A percentile compares a stretch with the other conserved stretches of the same genome.
phyloP scores from a whole-genome alignment of 2,329 filamentous ascomycete species.

The Xylariaceae sp. region DNA sequence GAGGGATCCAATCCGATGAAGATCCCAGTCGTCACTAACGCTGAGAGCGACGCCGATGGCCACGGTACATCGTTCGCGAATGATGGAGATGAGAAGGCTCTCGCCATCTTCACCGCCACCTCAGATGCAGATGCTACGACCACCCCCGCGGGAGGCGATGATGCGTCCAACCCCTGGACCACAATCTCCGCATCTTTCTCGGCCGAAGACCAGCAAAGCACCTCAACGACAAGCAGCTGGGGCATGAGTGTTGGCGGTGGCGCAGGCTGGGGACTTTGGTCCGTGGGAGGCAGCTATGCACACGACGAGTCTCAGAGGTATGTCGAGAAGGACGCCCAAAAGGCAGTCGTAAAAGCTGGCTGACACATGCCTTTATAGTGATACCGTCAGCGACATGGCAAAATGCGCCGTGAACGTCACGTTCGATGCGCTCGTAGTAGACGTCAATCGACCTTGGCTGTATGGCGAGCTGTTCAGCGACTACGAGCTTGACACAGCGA shows the following conservation, averaged over 20 bases:
- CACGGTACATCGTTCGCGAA: no score
- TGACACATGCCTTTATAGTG: no score
- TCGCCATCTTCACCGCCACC: neutral
- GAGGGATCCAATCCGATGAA: no score
- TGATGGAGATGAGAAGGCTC: neutral
- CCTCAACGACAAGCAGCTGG: neutral
- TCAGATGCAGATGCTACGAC: neutral
- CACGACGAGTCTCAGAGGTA: no score
- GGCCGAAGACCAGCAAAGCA: neutral
- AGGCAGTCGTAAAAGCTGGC: no score
- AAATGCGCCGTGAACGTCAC: neutral
- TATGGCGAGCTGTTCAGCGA: conserved; percentile 2
- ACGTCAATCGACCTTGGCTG: neutral
- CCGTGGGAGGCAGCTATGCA: neutral
- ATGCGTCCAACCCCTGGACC: neutral
- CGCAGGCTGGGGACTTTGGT: neutral
- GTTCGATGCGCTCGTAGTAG: neutral
- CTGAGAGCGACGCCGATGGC: no score
- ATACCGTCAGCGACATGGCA: no score
- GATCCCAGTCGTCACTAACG: no score
- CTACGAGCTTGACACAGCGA: neutral
- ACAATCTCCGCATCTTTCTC: neutral
- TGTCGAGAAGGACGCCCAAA: no score
- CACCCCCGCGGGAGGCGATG: no score
- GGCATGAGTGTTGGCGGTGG: neutral